Conservation (phyloP, 371 early-diverging fungal genomes). For the Batkoa obscura region DNA sequence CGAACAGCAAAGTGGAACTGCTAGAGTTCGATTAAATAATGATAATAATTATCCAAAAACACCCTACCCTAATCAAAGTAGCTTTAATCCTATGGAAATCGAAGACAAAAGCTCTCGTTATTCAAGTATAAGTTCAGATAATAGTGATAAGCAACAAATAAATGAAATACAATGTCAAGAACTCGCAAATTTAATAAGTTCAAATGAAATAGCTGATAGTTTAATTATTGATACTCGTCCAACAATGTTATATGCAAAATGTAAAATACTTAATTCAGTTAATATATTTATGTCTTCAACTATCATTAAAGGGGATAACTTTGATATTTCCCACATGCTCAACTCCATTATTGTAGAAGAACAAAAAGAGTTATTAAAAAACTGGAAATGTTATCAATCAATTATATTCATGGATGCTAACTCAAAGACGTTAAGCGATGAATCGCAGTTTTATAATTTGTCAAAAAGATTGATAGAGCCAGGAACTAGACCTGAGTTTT, state of each 20-base stretch:
- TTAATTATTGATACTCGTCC: slow-evolving; percentile 2
- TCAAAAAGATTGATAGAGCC: background rate
- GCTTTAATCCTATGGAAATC: background rate
- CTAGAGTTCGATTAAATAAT: background rate
- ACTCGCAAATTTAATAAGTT: background rate
- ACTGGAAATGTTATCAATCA: background rate
- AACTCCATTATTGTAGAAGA: background rate
- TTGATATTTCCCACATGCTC: background rate
- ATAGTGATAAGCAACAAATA: background rate
- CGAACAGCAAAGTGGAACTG: background rate
- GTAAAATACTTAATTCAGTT: background rate
- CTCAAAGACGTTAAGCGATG: background rate
- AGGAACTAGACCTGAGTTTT: background rate
- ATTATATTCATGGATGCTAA: slow-evolving; percentile 3
- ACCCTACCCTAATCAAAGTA: background rate
- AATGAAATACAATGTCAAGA: background rate
- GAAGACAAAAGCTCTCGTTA: background rate
- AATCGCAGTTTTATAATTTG: background rate
- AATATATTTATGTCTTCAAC: background rate
- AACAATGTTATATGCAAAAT: background rate
- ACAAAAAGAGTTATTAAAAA: background rate
- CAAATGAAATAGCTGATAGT: no score
- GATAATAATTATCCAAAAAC: background rate
- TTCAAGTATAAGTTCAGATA: background rate
- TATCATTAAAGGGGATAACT: background rate